A percentile compares a stretch with the other conserved stretches of the same genome.
These are phyloP conservation scores for Metarhizium album DNA, from an alignment of 2,329 filamentous ascomycete species.

Conservation along the genomic window DNA sequence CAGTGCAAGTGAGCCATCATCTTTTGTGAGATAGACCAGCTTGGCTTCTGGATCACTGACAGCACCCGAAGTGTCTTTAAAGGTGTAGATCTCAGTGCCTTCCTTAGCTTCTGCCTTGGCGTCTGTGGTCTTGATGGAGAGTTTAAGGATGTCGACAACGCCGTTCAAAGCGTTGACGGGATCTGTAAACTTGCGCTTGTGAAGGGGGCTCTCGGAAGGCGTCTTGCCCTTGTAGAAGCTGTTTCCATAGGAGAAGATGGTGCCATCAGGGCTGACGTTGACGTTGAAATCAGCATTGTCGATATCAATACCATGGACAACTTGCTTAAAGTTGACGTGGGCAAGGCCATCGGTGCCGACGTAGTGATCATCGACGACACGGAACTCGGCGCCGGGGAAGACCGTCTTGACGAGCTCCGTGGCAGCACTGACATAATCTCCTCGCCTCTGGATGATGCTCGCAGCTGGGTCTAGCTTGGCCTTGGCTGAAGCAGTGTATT, in stretches of 20 bases:
- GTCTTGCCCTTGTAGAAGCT: constrained; percentile 32
- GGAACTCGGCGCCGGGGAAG: constrained; percentile 31
- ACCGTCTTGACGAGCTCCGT: constrained; percentile 30
- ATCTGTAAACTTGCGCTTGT: constrained; percentile 29
- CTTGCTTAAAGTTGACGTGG: constrained; percentile 51
- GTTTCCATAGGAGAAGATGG: constrained; percentile 47
- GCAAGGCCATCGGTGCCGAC: constrained; percentile 42
- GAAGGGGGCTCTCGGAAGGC: constrained; percentile 25
- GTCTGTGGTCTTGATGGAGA: constrained; percentile 18
- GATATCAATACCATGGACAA: constrained; percentile 44
- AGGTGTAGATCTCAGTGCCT: constrained; percentile 21
- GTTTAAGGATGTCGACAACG: constrained; percentile 22
- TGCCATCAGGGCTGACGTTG: constrained; percentile 43
- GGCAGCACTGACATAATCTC: constrained; percentile 32
- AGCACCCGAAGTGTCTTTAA: constrained; percentile 38
- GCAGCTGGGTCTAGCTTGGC: constrained; percentile 12
- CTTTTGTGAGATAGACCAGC: constrained; percentile 42
- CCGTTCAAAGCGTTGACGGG: constrained; percentile 33
- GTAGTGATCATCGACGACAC: constrained; percentile 41
- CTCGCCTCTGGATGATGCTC: constrained; percentile 16
- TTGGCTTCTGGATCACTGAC: constrained; percentile 42
- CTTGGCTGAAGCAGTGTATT: constrained; percentile 16
- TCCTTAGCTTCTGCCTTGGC: constrained; percentile 17
- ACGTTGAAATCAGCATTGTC: constrained; percentile 52
- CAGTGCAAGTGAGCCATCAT: constrained; percentile 34